These are phyloP conservation scores for Tranzscheliella williamsii DNA, from an alignment of 1,284 basidiomycete genomes.

Conservation along the genomic window DNA sequence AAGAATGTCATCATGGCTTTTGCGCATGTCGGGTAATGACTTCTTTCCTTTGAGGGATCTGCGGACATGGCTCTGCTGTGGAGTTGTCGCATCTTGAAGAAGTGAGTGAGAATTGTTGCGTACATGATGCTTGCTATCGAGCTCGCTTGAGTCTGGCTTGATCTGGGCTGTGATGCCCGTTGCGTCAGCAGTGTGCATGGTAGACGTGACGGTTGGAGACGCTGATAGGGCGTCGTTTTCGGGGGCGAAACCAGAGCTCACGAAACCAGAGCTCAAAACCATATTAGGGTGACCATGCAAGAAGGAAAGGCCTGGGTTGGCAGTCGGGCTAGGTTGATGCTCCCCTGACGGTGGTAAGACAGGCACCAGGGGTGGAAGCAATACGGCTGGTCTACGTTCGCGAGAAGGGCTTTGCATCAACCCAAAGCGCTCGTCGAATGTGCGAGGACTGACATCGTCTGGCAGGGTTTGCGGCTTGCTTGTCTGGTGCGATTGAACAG, in stretches of 20 bases:
- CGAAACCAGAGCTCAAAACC: neutral
- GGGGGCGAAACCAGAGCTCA: too few species aligned
- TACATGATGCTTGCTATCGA: slow-evolving; percentile 18
- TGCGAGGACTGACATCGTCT: too few species aligned
- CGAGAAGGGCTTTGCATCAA: too few species aligned
- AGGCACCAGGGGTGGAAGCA: neutral
- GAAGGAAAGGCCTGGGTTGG: neutral
- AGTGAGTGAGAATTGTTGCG: slow-evolving; percentile 48
- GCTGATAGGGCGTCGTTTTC: too few species aligned
- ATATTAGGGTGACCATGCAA: neutral
- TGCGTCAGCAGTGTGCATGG: too few species aligned
- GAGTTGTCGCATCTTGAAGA: slow-evolving; percentile 20
- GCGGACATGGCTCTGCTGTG: slow-evolving; percentile 13
- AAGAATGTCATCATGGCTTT: slow-evolving; percentile 63
- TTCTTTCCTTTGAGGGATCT: slow-evolving; percentile 63
- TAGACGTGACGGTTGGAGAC: too few species aligned
- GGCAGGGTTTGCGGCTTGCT: too few species aligned
- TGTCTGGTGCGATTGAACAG: too few species aligned
- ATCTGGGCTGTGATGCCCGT: too few species aligned
- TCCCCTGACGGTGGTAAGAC: neutral
- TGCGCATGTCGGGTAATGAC: slow-evolving; percentile 82
- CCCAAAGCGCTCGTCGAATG: too few species aligned
- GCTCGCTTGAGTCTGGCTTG: too few species aligned
- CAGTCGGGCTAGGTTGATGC: neutral
- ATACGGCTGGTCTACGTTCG: too few species aligned